Conservation (phyloP, 208 protist species). For the Acanthamoeba comandoni region DNA sequence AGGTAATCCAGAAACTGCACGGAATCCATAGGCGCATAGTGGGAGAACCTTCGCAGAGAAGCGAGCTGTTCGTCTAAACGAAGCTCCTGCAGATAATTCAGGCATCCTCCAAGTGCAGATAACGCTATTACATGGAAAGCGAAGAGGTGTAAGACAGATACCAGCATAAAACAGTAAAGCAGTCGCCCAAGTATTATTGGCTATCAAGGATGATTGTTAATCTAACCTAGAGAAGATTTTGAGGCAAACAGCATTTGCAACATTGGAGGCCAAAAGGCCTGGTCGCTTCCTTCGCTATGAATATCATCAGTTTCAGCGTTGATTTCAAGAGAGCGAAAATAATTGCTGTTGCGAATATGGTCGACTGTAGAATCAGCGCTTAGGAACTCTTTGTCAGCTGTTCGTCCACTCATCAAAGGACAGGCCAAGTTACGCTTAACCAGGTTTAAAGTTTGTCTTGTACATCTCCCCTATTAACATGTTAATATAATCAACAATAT, state of each 20-base stretch:
- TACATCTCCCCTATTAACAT: slow-evolving; percentile 40
- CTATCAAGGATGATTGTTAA: too few species aligned
- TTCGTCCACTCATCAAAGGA: slow-evolving; percentile 19
- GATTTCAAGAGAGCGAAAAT: background rate
- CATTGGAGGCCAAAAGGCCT: too few species aligned
- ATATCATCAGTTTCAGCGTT: too few species aligned
- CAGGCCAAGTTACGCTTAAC: slow-evolving; percentile 59
- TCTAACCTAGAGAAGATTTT: too few species aligned
- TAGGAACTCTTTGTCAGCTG: slow-evolving; percentile 1
- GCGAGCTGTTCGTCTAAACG: slow-evolving; percentile 77
- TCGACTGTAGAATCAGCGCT: slow-evolving; percentile 23
- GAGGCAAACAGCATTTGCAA: too few species aligned
- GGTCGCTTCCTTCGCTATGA: too few species aligned
- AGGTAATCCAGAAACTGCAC: slow-evolving; percentile 61
- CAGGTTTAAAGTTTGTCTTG: slow-evolving; percentile 32
- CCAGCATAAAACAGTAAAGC: too few species aligned
- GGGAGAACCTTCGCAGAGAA: background rate
- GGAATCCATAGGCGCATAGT: slow-evolving; percentile 12
- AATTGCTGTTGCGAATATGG: slow-evolving; percentile 15
- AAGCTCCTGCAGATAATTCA: slow-evolving; percentile 80
- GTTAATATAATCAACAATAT: background rate
- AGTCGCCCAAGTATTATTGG: too few species aligned
- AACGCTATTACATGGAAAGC: background rate
- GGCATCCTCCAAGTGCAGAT: slow-evolving; percentile 76
- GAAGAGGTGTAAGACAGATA: background rate